These are phyloP conservation scores for Alternaria sp. DNA, from an alignment of 2,329 filamentous ascomycete genomes.

Conservation along the genomic window DNA sequence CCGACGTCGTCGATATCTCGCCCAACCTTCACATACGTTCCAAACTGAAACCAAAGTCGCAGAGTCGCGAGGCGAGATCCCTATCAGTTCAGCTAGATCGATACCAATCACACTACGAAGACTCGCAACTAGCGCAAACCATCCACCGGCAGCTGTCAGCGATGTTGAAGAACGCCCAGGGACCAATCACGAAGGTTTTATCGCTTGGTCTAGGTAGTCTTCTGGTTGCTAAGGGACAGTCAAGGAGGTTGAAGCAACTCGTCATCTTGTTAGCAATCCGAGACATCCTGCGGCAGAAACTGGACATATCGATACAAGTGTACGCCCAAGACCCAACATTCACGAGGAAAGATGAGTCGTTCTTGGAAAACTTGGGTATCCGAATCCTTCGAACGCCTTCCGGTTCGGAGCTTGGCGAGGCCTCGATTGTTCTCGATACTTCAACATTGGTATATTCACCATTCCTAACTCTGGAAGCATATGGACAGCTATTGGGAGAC, in stretches of 20 bases:
- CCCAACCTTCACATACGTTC: background rate
- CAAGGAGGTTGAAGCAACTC: slow-evolving; percentile 41
- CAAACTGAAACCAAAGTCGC: slow-evolving; percentile 15
- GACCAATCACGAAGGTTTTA: slow-evolving; percentile 25
- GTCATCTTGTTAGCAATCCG: slow-evolving; percentile 30
- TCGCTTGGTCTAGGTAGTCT: slow-evolving; percentile 35
- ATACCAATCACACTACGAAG: slow-evolving; percentile 16
- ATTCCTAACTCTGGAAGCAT: slow-evolving; percentile 38
- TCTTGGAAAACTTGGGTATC: slow-evolving; percentile 32
- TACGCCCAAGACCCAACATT: slow-evolving; percentile 46
- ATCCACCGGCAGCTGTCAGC: slow-evolving; percentile 17
- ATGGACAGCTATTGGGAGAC: slow-evolving; percentile 21
- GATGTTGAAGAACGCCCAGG: background rate
- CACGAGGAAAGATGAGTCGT: slow-evolving; percentile 37
- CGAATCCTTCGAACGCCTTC: slow-evolving; percentile 36
- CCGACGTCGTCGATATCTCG: background rate
- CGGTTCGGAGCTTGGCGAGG: slow-evolving; percentile 37
- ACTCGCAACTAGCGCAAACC: slow-evolving; percentile 22
- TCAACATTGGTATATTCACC: slow-evolving; percentile 40
- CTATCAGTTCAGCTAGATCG: slow-evolving; percentile 15
- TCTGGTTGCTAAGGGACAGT: slow-evolving; percentile 26
- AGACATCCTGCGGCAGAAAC: slow-evolving; percentile 13
- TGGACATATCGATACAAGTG: slow-evolving; percentile 19
- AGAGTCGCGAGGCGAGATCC: slow-evolving; percentile 16
- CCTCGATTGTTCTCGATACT: slow-evolving; percentile 27